Conservation (phyloP, 768 basidiomycete species). For the Hericium rajendrae region DNA sequence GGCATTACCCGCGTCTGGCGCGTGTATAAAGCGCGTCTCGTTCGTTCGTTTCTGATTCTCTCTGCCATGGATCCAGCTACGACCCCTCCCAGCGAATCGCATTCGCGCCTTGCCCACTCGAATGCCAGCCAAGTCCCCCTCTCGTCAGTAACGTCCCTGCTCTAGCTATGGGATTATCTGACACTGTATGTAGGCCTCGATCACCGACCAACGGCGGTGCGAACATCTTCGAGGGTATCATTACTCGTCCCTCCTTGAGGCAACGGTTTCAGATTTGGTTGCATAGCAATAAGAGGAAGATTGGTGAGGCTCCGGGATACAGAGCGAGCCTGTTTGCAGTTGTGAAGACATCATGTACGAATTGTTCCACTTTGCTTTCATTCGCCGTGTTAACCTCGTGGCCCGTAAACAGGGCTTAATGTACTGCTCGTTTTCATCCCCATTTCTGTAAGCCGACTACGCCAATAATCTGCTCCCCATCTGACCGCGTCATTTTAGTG, state of each 20-base stretch:
- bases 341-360: constrained; percentile 47
- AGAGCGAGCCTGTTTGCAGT: constrained; percentile 43
- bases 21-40: background rate
- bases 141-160: background rate
- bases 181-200: too few relatives aligned
- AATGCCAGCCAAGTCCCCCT: background rate
- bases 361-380: background rate
- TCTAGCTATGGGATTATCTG: too few relatives aligned
- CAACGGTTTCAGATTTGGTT: background rate
- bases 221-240: too few relatives aligned
- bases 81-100: background rate
- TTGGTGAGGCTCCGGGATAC: constrained; percentile 37
- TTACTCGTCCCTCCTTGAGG: background rate
- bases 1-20: background rate
- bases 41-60: background rate
- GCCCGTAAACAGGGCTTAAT: constrained; percentile 46
- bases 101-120: background rate
- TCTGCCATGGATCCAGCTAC: background rate
- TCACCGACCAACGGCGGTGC: too few relatives aligned
- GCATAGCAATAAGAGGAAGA: background rate
- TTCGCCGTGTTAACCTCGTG: background rate
- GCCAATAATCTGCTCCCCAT: background rate
- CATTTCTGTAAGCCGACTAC: constrained; percentile 39
- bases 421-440: constrained; percentile 65
- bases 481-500: constrained; percentile 37